A percentile compares a stretch with the other conserved stretches of the same genome.
Conservation (phyloP, 306 rosid genomes). For the Pueraria montana region DNA sequence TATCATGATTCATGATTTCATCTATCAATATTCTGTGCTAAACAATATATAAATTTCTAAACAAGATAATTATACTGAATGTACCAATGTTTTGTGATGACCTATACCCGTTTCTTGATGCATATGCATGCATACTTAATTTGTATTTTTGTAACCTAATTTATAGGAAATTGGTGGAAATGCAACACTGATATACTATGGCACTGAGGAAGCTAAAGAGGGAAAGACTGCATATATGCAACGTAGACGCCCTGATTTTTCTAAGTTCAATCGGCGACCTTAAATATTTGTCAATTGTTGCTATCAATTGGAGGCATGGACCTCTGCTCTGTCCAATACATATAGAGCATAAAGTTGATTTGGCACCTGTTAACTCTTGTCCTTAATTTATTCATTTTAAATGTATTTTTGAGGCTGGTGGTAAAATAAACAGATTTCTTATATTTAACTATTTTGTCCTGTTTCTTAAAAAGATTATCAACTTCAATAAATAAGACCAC, state of each 20-base stretch:
- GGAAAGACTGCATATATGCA: conserved; percentile 78
- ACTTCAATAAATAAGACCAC: not conserved
- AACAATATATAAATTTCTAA: conserved; percentile 17
- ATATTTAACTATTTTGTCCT: not conserved
- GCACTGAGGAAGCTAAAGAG: conserved; percentile 82
- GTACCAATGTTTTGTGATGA: conserved; percentile 10
- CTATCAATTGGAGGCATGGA: conserved; percentile 29
- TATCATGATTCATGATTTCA: conserved; percentile 23
- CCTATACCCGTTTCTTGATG: not conserved
- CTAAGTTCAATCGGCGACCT: conserved; percentile 76
- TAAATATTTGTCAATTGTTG: conserved; percentile 31
- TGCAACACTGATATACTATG: conserved; percentile 82
- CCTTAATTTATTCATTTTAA: conserved; percentile 8
- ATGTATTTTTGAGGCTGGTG: not conserved
- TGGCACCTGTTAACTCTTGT: not conserved
- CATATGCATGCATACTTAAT: not conserved
- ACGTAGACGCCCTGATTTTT: conserved; percentile 78
- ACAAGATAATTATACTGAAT: not conserved
- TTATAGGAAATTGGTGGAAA: conserved; percentile 80
- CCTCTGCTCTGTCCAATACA: not conserved
- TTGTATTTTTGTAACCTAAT: not conserved
- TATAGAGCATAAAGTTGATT: not conserved
- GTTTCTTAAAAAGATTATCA: conserved; percentile 1
- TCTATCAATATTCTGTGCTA: conserved; percentile 9
- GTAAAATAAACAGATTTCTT: not conserved